These are phyloP conservation scores for Tetrahymena malaccensis DNA, from an alignment of 73 alveolate genomes.

Conservation along the genomic window DNA sequence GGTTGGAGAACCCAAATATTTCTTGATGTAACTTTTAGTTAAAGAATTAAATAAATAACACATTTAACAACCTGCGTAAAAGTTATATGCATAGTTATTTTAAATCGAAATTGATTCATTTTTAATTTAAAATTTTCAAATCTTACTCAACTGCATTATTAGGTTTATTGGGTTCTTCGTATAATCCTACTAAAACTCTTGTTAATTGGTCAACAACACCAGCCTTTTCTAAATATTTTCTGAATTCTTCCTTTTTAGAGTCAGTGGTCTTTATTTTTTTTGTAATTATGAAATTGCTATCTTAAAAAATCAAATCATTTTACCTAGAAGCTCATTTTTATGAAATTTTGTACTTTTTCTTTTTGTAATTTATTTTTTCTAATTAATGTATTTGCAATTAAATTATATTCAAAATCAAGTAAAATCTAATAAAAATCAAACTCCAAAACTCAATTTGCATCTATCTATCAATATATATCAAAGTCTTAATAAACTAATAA, in stretches of 20 bases:
- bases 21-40: conserved; percentile 58
- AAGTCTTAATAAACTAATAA: background rate
- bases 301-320: background rate
- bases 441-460: background rate
- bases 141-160: conserved; percentile 72
- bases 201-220: conserved; percentile 87
- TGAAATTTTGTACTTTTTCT: background rate
- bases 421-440: background rate
- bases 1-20: conserved; percentile 81
- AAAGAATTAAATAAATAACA: background rate
- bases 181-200: conserved; percentile 84
- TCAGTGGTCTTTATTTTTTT: conserved; percentile 51
- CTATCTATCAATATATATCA: background rate
- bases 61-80: background rate
- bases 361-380: background rate
- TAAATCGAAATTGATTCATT: background rate
- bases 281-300: background rate
- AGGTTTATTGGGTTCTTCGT: conserved; percentile 95
- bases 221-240: conserved; percentile 84
- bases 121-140: background rate
- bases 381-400: conserved; percentile 1
- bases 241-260: conserved; percentile 89
- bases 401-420: background rate
- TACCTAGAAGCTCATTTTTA: conserved; percentile 42
- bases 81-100: background rate